Percentiles rank a stretch among this genome's conserved stretches.
Conservation (phyloP, 2,329 filamentous ascomycete species). For the Aureobasidium sp. region DNA sequence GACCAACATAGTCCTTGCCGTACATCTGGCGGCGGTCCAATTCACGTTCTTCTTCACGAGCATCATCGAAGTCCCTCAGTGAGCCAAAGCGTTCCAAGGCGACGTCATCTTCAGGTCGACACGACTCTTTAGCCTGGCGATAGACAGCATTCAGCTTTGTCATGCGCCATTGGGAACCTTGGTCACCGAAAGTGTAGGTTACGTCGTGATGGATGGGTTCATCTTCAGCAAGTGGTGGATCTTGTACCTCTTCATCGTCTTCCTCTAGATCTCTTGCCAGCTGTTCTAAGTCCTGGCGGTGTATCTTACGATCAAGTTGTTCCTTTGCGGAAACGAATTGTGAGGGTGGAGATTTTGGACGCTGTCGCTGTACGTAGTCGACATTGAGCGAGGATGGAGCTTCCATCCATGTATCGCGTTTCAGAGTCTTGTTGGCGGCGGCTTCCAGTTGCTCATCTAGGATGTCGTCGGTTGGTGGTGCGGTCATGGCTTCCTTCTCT, state of each 20-base stretch:
- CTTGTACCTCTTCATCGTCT: slow-evolving; percentile 40
- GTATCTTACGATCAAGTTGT: slow-evolving; percentile 64
- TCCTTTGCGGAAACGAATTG: slow-evolving; percentile 43
- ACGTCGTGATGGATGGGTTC: slow-evolving; percentile 56
- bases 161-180: slow-evolving; percentile 92
- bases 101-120: slow-evolving; percentile 69
- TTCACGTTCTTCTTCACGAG: slow-evolving; percentile 87
- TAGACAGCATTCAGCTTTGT: slow-evolving; percentile 86
- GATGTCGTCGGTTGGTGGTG: slow-evolving; percentile 36
- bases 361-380: slow-evolving; percentile 66
- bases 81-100: slow-evolving; percentile 76
- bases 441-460: slow-evolving; percentile 38
- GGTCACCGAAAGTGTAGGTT: slow-evolving; percentile 80
- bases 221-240: slow-evolving; percentile 35
- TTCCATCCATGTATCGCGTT: slow-evolving; percentile 92
- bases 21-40: slow-evolving; percentile 76
- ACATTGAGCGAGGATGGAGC: slow-evolving; percentile 73
- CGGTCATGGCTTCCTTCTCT: slow-evolving; percentile 38
- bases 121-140: slow-evolving; percentile 65
- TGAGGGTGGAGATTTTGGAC: slow-evolving; percentile 43
- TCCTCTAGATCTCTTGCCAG: slow-evolving; percentile 57
- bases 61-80: slow-evolving; percentile 81
- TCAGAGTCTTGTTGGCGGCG: slow-evolving; percentile 36
- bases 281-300: slow-evolving; percentile 73
- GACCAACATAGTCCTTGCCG: slow-evolving; percentile 74